Conservation (phyloP, 257 asterid genomes). For the Verbascum thapsus region DNA sequence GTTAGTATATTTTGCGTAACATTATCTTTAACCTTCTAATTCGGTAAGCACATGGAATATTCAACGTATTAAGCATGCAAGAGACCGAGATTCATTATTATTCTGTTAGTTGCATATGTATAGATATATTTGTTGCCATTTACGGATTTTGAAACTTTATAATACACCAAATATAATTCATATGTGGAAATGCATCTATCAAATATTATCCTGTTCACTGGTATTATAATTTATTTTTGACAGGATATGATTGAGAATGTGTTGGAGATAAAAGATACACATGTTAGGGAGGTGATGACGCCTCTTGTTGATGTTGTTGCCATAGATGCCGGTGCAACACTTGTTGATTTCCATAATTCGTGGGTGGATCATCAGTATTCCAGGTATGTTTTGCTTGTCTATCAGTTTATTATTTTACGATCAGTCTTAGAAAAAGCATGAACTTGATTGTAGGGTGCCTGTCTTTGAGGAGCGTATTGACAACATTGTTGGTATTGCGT, state of each 20-base stretch:
- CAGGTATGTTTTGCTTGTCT: constrained; percentile 52
- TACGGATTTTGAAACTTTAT: not conserved
- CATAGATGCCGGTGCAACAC: constrained; percentile 86
- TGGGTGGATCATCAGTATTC: constrained; percentile 99
- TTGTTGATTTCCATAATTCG: constrained; percentile 85
- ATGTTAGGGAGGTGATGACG: constrained; percentile 99
- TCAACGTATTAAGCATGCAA: constrained; percentile 11
- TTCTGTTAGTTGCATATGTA: constrained; percentile 13
- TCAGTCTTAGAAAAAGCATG: constrained; percentile 28
- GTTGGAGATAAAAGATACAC: constrained; percentile 96
- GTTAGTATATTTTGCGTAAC: constrained; percentile 19
- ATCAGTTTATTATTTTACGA: constrained; percentile 12
- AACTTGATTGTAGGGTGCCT: constrained; percentile 71
- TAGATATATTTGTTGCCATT: not conserved
- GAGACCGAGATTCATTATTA: constrained; percentile 3
- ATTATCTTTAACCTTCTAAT: constrained; percentile 9
- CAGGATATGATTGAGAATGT: constrained; percentile 99
- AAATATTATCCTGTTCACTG: constrained; percentile 7
- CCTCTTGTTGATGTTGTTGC: constrained; percentile 98
- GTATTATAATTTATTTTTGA: constrained; percentile 29
- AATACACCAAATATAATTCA: constrained; percentile 16
- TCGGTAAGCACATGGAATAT: constrained; percentile 26
- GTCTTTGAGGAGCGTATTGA: constrained; percentile 97
- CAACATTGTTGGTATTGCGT: constrained; percentile 96
- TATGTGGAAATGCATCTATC: constrained; percentile 15